Evolutionary conservation across 257 asterid genomes (phyloP).

Genomic region (Anisodus tanguticus): DNA sequence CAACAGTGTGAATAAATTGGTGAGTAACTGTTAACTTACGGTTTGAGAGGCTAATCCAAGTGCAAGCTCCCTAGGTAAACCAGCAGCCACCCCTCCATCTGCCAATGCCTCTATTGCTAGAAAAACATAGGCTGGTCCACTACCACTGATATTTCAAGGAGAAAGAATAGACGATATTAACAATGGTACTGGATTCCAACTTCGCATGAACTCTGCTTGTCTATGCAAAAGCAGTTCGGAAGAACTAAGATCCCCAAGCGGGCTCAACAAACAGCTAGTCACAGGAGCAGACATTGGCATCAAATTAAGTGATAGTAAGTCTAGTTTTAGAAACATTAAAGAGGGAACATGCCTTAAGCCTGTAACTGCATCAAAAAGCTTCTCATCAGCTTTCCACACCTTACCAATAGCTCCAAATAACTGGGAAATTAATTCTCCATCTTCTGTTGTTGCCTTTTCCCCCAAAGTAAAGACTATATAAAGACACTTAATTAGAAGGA

Average conservation of each 20-base stretch:
- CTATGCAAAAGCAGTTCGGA: constrained; percentile 12
- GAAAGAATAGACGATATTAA: constrained; percentile 25
- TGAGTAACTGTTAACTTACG: constrained; percentile 46
- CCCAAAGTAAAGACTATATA: constrained; percentile 74
- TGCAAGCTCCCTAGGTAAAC: constrained; percentile 91
- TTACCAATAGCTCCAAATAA: constrained; percentile 89
- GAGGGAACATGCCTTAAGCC: constrained; percentile 68
- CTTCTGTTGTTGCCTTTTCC: constrained; percentile 68
- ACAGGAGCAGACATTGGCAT: constrained; percentile 7
- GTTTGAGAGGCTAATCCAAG: constrained; percentile 94
- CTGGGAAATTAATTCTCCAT: constrained; percentile 67
- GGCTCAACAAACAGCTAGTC: constrained; percentile 21
- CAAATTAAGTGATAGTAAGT: not conserved
- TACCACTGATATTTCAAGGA: constrained; percentile 64
- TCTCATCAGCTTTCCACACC: constrained; percentile 94
- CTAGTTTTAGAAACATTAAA: constrained; percentile 4
- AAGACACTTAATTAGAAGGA: constrained; percentile 33
- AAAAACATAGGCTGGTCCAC: constrained; percentile 93
- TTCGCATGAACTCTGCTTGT: not conserved
- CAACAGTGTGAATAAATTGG: not conserved
- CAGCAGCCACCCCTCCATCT: constrained; percentile 99
- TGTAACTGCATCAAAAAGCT: constrained; percentile 83
- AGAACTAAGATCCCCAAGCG: not conserved
- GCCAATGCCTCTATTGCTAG: constrained; percentile 97
- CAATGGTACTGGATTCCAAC: constrained; percentile 23